Evolutionary conservation across 495 filamentous ascomycete species (phyloP).

Genomic region (Venustampulla echinocandica): DNA sequence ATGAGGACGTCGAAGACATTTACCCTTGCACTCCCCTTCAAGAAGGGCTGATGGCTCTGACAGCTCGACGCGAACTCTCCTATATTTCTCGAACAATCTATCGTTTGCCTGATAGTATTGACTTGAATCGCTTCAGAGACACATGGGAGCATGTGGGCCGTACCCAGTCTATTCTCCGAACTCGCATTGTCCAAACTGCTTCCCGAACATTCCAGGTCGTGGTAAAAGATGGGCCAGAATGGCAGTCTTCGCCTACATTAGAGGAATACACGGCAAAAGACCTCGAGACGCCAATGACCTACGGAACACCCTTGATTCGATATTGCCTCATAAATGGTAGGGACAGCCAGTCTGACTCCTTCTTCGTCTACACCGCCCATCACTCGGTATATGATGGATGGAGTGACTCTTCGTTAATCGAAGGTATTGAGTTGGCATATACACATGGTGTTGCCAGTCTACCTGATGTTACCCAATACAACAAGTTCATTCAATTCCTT

Average conservation of each 20-base stretch:
- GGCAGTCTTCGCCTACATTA: too few relatives aligned
- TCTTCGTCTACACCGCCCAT: slow-evolving; percentile 54
- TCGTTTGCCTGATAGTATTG: slow-evolving; percentile 33
- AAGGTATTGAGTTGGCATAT: not conserved
- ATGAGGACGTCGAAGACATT: not conserved
- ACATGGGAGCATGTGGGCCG: slow-evolving; percentile 5
- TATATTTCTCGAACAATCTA: slow-evolving; percentile 43
- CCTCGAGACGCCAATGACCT: slow-evolving; percentile 33
- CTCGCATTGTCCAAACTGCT: not conserved
- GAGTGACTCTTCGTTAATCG: slow-evolving; percentile 43
- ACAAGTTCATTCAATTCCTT: not conserved
- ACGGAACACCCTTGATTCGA: slow-evolving; percentile 36
- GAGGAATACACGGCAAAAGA: slow-evolving; percentile 1
- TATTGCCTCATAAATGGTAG: slow-evolving; percentile 12
- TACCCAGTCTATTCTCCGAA: not conserved
- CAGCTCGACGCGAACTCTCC: slow-evolving; percentile 56
- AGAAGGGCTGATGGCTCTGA: slow-evolving; percentile 35
- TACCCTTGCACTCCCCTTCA: slow-evolving; percentile 14
- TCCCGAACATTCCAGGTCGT: not conserved
- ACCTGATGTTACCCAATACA: not conserved
- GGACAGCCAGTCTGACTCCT: not conserved
- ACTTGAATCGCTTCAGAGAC: slow-evolving; percentile 2
- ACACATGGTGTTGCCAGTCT: not conserved
- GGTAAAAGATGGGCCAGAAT: too few relatives aligned
- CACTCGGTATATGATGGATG: slow-evolving; percentile 63